Evolutionary conservation across 495 filamentous ascomycete species (phyloP).

Genomic region (Saxispiralis lemnorum): DNA sequence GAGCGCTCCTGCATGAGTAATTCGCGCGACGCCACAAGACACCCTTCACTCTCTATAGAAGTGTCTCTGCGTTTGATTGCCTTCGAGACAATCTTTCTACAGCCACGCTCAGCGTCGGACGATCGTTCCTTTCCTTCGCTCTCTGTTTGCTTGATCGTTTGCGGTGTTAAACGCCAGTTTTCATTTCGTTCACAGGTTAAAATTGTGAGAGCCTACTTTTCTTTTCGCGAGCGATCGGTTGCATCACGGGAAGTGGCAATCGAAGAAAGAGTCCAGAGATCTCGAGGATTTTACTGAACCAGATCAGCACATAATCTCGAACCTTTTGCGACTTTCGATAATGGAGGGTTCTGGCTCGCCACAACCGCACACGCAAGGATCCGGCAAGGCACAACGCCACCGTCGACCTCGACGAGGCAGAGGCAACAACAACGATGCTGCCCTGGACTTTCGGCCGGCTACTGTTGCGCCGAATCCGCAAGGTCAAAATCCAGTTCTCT

Average conservation of each 20-base stretch:
- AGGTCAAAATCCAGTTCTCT: not conserved
- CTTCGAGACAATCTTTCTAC: not conserved
- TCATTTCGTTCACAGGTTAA: not conserved
- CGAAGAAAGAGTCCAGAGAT: no score
- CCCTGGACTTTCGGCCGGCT: conserved; percentile 11
- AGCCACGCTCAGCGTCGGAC: no score
- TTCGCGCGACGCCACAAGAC: no score
- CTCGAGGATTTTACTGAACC: no score
- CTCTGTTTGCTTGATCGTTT: no score
- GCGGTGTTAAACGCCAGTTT: not conserved
- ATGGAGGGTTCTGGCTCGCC: not conserved
- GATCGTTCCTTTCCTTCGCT: no score
- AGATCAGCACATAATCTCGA: no score
- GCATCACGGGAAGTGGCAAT: no score
- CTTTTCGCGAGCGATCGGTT: not conserved
- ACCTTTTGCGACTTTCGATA: no score
- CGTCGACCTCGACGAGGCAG: conserved; percentile 7
- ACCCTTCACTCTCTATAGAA: no score
- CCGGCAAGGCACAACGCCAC: not conserved
- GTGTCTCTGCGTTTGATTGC: not conserved
- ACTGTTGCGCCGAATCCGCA: conserved; percentile 8
- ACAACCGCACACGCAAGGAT: not conserved
- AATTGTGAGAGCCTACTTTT: conserved; percentile 9
- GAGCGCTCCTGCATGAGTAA: no score
- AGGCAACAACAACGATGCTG: conserved; percentile 2